phyloP scores from a whole-genome alignment of 75 land plant genomes.

The Azolla pinnata region DNA sequence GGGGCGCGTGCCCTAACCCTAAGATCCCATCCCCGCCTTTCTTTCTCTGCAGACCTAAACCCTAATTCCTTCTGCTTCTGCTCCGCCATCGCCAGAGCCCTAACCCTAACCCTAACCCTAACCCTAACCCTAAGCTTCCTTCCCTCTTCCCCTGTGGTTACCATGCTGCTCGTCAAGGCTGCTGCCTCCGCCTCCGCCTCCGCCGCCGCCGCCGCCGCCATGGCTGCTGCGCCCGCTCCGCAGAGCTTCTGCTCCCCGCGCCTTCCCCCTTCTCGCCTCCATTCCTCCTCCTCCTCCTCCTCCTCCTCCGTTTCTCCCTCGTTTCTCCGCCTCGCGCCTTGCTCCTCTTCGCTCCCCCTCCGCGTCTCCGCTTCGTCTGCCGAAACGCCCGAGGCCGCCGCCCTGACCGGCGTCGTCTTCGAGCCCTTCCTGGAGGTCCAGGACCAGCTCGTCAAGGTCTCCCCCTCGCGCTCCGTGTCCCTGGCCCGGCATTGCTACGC shows the following conservation, averaged over 20 bases:
- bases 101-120: not conserved
- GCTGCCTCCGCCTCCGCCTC: not conserved
- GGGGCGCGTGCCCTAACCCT: not conserved
- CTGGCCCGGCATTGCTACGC: slow-evolving; percentile 68
- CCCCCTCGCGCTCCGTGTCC: slow-evolving; percentile 40
- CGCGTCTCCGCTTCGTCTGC: slow-evolving; percentile 6
- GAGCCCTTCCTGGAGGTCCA: slow-evolving; percentile 85
- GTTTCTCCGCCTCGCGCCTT: not conserved
- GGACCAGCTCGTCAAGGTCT: slow-evolving; percentile 56
- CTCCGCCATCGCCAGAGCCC: not conserved
- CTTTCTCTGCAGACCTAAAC: slow-evolving; percentile 2
- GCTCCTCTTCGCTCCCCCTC: not conserved
- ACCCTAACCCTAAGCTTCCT: not conserved
- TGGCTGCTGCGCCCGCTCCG: no score
- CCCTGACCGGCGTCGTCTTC: slow-evolving; percentile 58
- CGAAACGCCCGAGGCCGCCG: slow-evolving; percentile 15
- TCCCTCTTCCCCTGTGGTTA: not conserved
- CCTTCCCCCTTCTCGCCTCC: not conserved
- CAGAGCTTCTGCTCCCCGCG: no score
- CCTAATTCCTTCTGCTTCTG: not conserved
- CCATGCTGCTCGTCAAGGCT: slow-evolving; percentile 11
- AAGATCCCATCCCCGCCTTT: not conserved
- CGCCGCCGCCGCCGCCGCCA: not conserved
- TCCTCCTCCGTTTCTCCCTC: not conserved
- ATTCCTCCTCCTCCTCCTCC: not conserved